phyloP scores from a whole-genome alignment of 2,329 filamentous ascomycete genomes.

The Sarocladium oryzae region DNA sequence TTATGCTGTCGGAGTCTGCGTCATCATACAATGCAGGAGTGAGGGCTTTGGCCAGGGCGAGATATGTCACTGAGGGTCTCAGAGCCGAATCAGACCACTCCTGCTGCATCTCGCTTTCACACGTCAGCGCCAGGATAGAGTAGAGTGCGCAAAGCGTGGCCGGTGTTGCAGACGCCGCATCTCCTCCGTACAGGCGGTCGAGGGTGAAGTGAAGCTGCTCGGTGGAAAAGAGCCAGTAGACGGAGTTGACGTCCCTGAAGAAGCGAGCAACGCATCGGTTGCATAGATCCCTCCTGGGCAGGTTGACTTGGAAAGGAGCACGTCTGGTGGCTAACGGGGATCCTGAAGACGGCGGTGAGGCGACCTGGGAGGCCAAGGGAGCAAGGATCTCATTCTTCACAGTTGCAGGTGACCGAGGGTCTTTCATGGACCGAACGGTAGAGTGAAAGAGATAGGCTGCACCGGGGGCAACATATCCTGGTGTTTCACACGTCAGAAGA shows the following conservation, averaged over 20 bases:
- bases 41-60: not conserved
- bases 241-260: conserved; percentile 7
- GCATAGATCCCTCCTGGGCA: not conserved
- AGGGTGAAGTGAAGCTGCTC: conserved; percentile 1
- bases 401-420: not conserved
- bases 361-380: not conserved
- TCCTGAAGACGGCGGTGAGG: not conserved
- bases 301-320: conserved; percentile 1
- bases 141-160: not conserved
- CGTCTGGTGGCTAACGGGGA: not conserved
- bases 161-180: not conserved
- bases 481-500: not conserved
- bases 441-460: conserved; percentile 6
- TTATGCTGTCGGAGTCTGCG: not conserved
- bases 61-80: conserved; percentile 5
- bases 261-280: conserved; percentile 3
- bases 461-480: conserved; percentile 6
- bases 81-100: not conserved
- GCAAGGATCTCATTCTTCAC: not conserved
- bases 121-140: conserved; percentile 3
- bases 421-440: conserved; percentile 4
- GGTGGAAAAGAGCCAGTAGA: conserved; percentile 3
- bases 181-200: conserved; percentile 2
- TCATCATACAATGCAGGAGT: conserved; percentile 3
- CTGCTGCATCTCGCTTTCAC: conserved; percentile 7